Evolutionary conservation across 805 yeast species (phyloP).

Genomic region (Teunomyces panamensis): DNA sequence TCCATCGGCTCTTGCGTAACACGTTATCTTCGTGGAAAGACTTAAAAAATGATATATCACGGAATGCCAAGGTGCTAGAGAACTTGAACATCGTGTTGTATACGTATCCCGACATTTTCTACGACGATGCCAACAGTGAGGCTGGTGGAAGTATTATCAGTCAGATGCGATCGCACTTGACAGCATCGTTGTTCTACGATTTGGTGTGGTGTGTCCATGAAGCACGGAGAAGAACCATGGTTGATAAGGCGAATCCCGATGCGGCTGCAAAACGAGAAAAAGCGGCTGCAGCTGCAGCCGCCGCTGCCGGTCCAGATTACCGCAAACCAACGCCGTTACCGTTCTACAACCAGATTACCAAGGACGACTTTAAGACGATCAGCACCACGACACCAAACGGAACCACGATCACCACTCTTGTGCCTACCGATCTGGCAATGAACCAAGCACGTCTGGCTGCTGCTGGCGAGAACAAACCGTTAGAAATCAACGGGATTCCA

Average conservation of each 20-base stretch:
- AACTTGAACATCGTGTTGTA: conserved; percentile 82
- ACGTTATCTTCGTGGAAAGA: conserved; percentile 90
- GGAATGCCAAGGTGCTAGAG: conserved; percentile 89
- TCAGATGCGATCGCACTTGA: conserved; percentile 86
- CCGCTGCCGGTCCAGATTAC: conserved; percentile 9
- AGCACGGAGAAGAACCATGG: conserved; percentile 67
- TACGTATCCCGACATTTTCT: conserved; percentile 82
- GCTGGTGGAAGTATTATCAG: conserved; percentile 55
- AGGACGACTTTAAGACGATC: conserved; percentile 82
- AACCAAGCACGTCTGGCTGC: conserved; percentile 57
- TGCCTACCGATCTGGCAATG: conserved; percentile 81
- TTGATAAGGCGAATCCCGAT: conserved; percentile 21
- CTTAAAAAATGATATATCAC: conserved; percentile 82
- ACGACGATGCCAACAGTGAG: conserved; percentile 36
- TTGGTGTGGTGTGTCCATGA: conserved; percentile 94
- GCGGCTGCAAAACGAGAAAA: conserved; percentile 3
- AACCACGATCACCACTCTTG: conserved; percentile 83
- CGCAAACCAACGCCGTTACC: conserved; percentile 70
- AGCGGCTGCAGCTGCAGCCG: conserved; percentile 8
- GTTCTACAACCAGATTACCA: conserved; percentile 84
- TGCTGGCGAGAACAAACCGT: conserved; percentile 51
- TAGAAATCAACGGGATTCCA: conserved; percentile 68
- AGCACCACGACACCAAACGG: conserved; percentile 90
- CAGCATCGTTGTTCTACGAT: conserved; percentile 89
- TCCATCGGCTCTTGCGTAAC: conserved; percentile 82